Base-by-base conservation (phyloP, 2,329 filamentous ascomycete species). In the Bimuria novae-zelandiae region DNA sequence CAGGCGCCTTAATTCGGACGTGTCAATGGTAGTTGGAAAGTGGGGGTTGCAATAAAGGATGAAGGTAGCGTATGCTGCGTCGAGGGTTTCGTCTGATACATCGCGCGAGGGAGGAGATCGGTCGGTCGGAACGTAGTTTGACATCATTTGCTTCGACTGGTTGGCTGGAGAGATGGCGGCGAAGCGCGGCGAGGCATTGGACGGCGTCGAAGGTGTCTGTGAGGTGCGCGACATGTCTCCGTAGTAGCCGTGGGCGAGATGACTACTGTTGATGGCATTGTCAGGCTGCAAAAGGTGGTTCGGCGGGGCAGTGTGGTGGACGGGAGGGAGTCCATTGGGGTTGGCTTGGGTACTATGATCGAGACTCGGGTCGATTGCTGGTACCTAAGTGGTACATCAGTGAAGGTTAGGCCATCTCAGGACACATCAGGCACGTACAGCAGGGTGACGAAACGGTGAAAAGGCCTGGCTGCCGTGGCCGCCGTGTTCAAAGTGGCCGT, bases 11-110 rank as follows among this genome's bases (percentile, higher is more conserved):
- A 97, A 76, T 49, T 87, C 84, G 3, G 80, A 74, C 0, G 89
- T 88, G 73, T 95, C 88, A 37, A 84, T 83, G 14, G 85, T 82
- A n/a, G 81, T 71, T 2, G 88, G 80, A 44, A 96, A 86, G 37
- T 84, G 86, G 4, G 92, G 92, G 72, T 97, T 97, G 79, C 92
- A 96, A 74, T 92, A 90, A 52, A 97, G 80, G 64, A 97, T 89
- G 71, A 97, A 97, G 61, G 80, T 75, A 54, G 92, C 87, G 70
- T 92, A 97, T 45, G 90, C 87, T 70, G 93, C 85, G 66, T 92
- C 89, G 59, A 97, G 87, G 11, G 82, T 89, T 1, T 83, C 82
- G 62, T 85, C 82, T 3, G 84, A 86, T 25, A 96, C 85, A 55
- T 85, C 78, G 57, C 82, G 84, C 50, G 85, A 79, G 7, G 92